Conservation (phyloP, 495 filamentous ascomycete species). For the Aspergillus sclerotioniger region DNA sequence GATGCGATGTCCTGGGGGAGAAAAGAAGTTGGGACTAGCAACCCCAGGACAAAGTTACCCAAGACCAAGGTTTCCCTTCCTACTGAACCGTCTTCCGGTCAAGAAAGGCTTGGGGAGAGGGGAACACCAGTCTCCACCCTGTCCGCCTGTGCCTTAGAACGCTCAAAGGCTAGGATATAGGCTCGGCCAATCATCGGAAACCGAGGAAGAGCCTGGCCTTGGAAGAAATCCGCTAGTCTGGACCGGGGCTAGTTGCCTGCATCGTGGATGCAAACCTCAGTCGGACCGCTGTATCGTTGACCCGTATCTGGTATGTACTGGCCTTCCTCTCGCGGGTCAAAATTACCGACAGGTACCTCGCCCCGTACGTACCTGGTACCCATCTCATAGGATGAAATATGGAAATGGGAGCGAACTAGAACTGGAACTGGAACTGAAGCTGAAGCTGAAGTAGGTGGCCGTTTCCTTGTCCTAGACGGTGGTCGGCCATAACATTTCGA, state of each 20-base stretch:
- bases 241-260: constrained; percentile 19
- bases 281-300: constrained; percentile 7
- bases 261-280: constrained; percentile 10
- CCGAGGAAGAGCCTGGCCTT: constrained; percentile 12
- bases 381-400: too few relatives aligned
- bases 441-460: background rate
- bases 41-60: constrained; percentile 8
- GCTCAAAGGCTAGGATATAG: constrained; percentile 11
- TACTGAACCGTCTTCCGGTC: constrained; percentile 9
- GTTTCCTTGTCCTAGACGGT: background rate
- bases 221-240: constrained; percentile 13
- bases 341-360: background rate
- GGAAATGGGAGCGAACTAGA: too few relatives aligned
- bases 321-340: background rate
- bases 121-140: constrained; percentile 15
- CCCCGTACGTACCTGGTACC: background rate
- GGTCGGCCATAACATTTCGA: background rate
- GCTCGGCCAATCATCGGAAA: constrained; percentile 18
- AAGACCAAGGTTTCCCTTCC: constrained; percentile 8
- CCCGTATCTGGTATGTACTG: constrained; percentile 2
- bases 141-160: constrained; percentile 17
- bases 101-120: constrained; percentile 12
- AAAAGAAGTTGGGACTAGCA: constrained; percentile 15
- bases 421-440: background rate
- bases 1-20: constrained; percentile 15